Evolutionary conservation across 352 stramenopile genomes (phyloP).

Genomic region (Phytophthora agathidicida): DNA sequence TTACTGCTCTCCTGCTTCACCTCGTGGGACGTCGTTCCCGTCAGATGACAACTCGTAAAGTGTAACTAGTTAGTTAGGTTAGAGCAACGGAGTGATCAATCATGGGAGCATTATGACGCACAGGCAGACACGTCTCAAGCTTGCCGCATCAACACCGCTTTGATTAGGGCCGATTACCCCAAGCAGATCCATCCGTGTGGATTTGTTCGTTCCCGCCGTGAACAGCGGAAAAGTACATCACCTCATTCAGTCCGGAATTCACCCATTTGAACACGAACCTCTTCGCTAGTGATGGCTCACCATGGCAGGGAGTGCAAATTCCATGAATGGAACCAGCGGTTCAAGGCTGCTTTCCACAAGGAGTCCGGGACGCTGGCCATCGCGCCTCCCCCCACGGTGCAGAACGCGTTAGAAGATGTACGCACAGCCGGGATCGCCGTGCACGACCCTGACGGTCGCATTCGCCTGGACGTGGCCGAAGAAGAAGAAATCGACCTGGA

Average conservation of each 20-base stretch:
- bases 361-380: constrained; percentile 12
- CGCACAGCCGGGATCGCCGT: constrained; percentile 33
- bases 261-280: background rate
- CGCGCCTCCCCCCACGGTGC: background rate
- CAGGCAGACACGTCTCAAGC: background rate
- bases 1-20: constrained; percentile 39
- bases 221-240: too few relatives aligned
- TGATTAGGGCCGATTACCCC: too few relatives aligned
- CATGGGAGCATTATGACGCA: constrained; percentile 4
- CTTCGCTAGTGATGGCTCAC: constrained; percentile 19
- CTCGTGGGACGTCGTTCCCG: constrained; percentile 33
- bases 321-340: constrained; percentile 35
- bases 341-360: constrained; percentile 22
- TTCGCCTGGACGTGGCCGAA: constrained; percentile 31
- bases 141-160: background rate
- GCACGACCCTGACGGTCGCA: constrained; percentile 32
- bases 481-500: constrained; percentile 41
- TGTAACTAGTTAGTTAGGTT: too few relatives aligned
- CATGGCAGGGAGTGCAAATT: constrained; percentile 41
- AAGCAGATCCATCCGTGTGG: too few relatives aligned
- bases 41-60: constrained; percentile 6
- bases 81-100: constrained; percentile 7
- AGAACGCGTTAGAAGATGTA: constrained; percentile 22
- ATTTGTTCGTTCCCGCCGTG: too few relatives aligned
- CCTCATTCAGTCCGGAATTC: constrained; percentile 9